Conservation (phyloP, 108 stramenopile species). For the Nitzschia sp. region DNA sequence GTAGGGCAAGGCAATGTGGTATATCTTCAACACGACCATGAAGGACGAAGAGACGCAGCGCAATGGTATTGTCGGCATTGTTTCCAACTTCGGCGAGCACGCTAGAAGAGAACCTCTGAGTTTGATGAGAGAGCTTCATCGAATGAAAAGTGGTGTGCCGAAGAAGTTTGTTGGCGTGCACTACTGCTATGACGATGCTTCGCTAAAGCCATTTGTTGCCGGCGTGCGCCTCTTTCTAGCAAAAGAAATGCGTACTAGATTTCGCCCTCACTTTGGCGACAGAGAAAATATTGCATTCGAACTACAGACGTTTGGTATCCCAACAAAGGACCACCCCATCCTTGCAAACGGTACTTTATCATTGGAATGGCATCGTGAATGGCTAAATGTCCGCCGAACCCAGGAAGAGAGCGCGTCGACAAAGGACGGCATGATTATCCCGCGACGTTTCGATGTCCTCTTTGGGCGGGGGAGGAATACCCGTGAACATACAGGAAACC, state of each 20-base stretch:
- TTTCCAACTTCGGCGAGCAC: constrained; percentile 8
- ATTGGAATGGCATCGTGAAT: constrained; percentile 31
- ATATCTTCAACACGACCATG: constrained; percentile 9
- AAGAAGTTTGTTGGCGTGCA: constrained; percentile 24
- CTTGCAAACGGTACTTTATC: constrained; percentile 7
- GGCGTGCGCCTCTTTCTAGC: constrained; percentile 6
- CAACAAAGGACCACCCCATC: not conserved
- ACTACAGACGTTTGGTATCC: constrained; percentile 38
- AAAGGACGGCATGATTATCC: constrained; percentile 3
- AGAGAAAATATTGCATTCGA: constrained; percentile 8
- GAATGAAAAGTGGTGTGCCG: constrained; percentile 15
- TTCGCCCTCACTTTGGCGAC: constrained; percentile 18
- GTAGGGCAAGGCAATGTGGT: constrained; percentile 27
- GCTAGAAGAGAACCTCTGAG: constrained; percentile 1
- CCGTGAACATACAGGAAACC: constrained; percentile 30
- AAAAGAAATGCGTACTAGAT: constrained; percentile 9
- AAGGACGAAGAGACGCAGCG: constrained; percentile 26
- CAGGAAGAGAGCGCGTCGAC: constrained; percentile 1
- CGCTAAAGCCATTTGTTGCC: constrained; percentile 16
- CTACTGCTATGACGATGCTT: constrained; percentile 29
- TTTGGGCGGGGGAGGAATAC: constrained; percentile 29
- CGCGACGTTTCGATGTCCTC: constrained; percentile 34
- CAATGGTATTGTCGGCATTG: constrained; percentile 17
- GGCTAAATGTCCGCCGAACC: constrained; percentile 9
- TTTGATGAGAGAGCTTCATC: not conserved